Base-by-base conservation (phyloP, 352 stramenopile genomes). In the Peronospora belbahrii region DNA sequence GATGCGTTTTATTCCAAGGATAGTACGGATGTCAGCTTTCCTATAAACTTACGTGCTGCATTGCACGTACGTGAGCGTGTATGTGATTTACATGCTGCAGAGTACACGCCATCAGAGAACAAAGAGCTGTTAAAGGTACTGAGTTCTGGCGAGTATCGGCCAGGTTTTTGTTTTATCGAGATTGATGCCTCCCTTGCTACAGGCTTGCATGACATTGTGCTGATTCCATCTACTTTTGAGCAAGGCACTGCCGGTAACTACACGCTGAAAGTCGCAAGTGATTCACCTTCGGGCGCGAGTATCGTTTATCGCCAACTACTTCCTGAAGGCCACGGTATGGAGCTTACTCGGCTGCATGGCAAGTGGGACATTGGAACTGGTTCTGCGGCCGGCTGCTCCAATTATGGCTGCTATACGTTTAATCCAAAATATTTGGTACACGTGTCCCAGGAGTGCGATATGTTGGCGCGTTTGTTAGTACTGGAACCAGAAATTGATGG, bases 181-280 rank as follows among this genome's bases (percentile, higher is more conserved):
- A 38, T 88, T 15, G 52, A 74, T 10, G 27, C 32, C 0, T 43
- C 56, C 14, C 36, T 75, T 9, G 47, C 51, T 14, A 45, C 58
- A 4, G 38, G 24, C 1, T 45, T 70, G 11, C 48, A 55, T 4
- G 70, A 86, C 30, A 42, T 88, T 15, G 67, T 86, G 42, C 37
- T 93, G 13, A 74, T 93, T 2, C 74, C 78, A n/a, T 90, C 81
- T 8, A 85, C 76, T 0, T 93, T 88, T 36, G 70, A 90, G 25
- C 47, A 65, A 20, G 39, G 45, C 7, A 50, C 67, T 8, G 14
- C 62, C 0, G 64, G 64, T 6, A 61, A 49, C 15, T 93, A 89
- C 46, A 70, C 58, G 18, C 43, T 90, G 17, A 64, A 64, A 2
- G 52, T 92, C 7, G 60, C 85, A 44, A 75, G 67, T 31, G 74